Evolutionary conservation across 306 rosid species (phyloP), one percentile per base, ranked within the genome.

Genomic region (Gastrolobium bilobum): DNA sequence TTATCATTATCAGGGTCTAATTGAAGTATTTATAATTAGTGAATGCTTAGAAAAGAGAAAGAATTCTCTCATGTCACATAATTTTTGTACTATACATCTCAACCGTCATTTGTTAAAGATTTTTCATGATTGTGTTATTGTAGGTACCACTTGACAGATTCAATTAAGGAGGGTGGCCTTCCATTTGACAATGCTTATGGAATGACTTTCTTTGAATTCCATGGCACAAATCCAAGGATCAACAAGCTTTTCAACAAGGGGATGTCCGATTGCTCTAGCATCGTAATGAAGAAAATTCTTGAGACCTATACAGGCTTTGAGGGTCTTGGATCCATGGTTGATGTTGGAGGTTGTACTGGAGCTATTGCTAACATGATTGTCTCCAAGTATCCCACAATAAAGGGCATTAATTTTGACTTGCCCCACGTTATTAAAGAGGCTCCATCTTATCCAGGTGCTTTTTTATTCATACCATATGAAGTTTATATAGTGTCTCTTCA

Each of bases 381-480:
- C 63, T 85, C 97, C 0, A 91, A 86, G 77, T 89, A 94, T 84
- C 90, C 98, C 35, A 78, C 84, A 6, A 86, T 90, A 1, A 87
- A 79, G 35, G 92, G 89, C 63, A 84, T 91, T 75, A 91, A 93
- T 84, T 93, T 90, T 66, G 98, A 93, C 67, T 61, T 91, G 77
- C 96, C 97, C 37, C 97, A 91, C 61, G 97, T 91, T 4, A 89
- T 93, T 4, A 46, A 87, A 52, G 92, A 90, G 4, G 95, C 97
- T 29, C 91, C 95, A 11, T 15, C 86, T 48, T 84, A 78, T 64
- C 86, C 97, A 42, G 94, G 97, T 88, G 5, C 15, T 35, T 14
- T 35, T 35, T 10, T 13, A 9, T 14, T 15, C 40, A 11, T 11
- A 39, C 33, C 51, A 14, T 13, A 30, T 78, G 0, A 4, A 10